phyloP scores from a whole-genome alignment of 2,329 filamentous ascomycete species.

The Phaeosphaeria sp. region DNA sequence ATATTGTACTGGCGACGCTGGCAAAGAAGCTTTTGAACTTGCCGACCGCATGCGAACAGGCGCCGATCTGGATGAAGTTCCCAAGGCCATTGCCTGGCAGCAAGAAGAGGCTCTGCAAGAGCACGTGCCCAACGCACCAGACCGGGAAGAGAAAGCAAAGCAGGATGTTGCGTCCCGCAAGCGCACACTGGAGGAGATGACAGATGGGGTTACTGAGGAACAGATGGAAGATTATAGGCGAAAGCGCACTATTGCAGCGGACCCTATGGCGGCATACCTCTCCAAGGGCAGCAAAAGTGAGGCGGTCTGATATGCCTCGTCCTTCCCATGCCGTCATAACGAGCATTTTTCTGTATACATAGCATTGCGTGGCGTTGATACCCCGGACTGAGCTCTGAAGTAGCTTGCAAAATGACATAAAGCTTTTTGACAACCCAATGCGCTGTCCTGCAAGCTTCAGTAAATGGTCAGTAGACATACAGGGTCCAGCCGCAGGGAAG shows the following conservation, averaged over 20 bases:
- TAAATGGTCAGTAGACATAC: slow-evolving; percentile 36
- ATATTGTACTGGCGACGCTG: slow-evolving; percentile 93
- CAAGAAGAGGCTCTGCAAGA: slow-evolving; percentile 50
- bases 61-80: slow-evolving; percentile 52
- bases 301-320: slow-evolving; percentile 50
- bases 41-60: slow-evolving; percentile 67
- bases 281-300: slow-evolving; percentile 72
- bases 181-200: slow-evolving; percentile 79
- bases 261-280: slow-evolving; percentile 86
- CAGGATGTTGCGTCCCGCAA: slow-evolving; percentile 64
- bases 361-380: slow-evolving; percentile 47
- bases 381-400: slow-evolving; percentile 26
- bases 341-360: slow-evolving; percentile 22
- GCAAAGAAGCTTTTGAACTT: slow-evolving; percentile 80
- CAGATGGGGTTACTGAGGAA: slow-evolving; percentile 77
- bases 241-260: slow-evolving; percentile 74
- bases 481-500: slow-evolving; percentile 18
- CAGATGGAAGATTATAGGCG: slow-evolving; percentile 86
- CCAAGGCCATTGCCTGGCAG: slow-evolving; percentile 51
- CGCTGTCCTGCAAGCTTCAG: slow-evolving; percentile 39
- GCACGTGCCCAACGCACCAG: slow-evolving; percentile 54
- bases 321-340: slow-evolving; percentile 12
- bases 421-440: slow-evolving; percentile 40
- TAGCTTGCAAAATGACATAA: slow-evolving; percentile 42
- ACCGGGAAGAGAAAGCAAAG: slow-evolving; percentile 50